These are phyloP conservation scores for Solanum chilense DNA, from an alignment of 257 asterid species.

Conservation along the genomic window DNA sequence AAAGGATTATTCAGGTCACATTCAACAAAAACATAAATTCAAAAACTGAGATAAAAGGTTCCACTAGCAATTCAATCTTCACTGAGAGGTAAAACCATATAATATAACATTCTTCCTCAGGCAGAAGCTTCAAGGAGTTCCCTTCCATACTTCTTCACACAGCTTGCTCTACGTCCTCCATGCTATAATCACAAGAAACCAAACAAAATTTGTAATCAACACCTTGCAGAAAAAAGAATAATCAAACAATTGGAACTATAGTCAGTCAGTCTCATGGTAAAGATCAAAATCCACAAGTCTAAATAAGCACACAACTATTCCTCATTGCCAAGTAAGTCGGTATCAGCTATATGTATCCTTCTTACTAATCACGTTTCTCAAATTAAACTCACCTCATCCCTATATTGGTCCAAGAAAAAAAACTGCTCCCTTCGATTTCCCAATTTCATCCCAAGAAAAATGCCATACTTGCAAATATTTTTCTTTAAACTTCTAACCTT, in stretches of 20 bases:
- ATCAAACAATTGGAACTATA: neutral
- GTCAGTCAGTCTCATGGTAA: neutral
- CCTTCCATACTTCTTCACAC: constrained; percentile 27
- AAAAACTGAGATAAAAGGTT: constrained; percentile 24
- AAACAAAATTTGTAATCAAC: constrained; percentile 2
- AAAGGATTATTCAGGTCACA: constrained; percentile 22
- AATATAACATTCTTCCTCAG: constrained; percentile 14
- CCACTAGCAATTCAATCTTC: constrained; percentile 17
- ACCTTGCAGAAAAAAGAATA: neutral
- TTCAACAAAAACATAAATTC: constrained; percentile 16
- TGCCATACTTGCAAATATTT: neutral
- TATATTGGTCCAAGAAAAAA: neutral
- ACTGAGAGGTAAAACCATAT: constrained; percentile 28
- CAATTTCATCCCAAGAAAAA: neutral
- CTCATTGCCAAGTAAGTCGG: neutral
- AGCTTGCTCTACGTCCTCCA: constrained; percentile 26
- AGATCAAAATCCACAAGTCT: neutral
- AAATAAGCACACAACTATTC: neutral
- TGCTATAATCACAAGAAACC: constrained; percentile 24
- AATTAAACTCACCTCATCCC: neutral
- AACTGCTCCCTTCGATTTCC: neutral
- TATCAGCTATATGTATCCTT: neutral
- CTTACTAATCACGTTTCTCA: neutral
- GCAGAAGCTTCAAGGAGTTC: constrained; percentile 15
- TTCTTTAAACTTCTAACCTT: neutral